Evolutionary conservation across 2,329 filamentous ascomycete genomes (phyloP), one percentile per base, ranked within the genome.

Genomic region (Nannizzia gypsea): DNA sequence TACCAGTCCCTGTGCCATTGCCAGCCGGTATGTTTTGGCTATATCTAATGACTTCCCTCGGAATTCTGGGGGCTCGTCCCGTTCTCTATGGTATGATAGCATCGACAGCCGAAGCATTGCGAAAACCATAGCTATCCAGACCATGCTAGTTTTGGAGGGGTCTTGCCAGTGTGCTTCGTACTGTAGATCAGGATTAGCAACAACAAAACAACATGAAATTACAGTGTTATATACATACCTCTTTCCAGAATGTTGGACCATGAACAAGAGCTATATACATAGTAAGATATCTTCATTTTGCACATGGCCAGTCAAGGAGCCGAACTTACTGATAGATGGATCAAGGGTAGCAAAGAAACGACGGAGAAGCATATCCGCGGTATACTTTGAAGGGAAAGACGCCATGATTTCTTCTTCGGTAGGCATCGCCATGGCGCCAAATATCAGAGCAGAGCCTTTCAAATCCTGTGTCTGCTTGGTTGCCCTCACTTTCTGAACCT

Each of bases 331-430:
- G 57, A 83, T 80, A 28, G 81, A 80, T 13, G 83, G 83, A 65
- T 86, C 83, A 65, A 83, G 84, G 28, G 88, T 92, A 70, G 92
- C 92, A 77, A 97, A 96, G 70, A 95, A 99, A 62, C 92, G 84
- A 63, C 86, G 86, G 63, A 96, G 87, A 17, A 97, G 79, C 24
- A 89, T 85, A 67, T 96, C 84, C n/a, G 93, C 87, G 24, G 85
- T 87, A 40, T 88, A 84, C 69, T 90, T 92, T 0, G 86, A 80
- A 1, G 93, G 93, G 46, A 97, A 81, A 56, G 87, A 84, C 28
- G 86, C 82, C 63, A 95, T 82, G 9, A 97, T 79, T 68, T 97
- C 92, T 17, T 81, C 76, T 66, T 89, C 87, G 44, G 85, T 85
- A 11, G 86, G 85, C 8, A 85, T 81, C 56, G 86, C 78, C 64